Conservation (phyloP, 2,329 filamentous ascomycete genomes). For the Ophiocordyceps australis region DNA sequence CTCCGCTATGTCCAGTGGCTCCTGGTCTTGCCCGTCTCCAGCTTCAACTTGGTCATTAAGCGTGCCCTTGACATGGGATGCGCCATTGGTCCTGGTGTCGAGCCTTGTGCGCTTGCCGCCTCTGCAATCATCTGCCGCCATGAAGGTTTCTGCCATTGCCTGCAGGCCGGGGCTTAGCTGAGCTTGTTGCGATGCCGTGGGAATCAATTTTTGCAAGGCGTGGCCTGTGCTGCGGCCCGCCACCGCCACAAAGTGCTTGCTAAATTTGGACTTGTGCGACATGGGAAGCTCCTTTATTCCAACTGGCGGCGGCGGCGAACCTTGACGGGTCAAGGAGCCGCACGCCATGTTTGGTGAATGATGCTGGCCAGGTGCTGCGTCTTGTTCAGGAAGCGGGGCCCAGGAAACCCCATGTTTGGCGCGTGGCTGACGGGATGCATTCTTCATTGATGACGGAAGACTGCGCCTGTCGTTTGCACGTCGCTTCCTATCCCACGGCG, state of each 20-base stretch:
- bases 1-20: slow-evolving; percentile 16
- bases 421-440: slow-evolving; percentile 11
- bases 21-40: slow-evolving; percentile 7
- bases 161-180: slow-evolving; percentile 7
- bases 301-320: slow-evolving; percentile 25
- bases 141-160: slow-evolving; percentile 9
- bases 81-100: background rate
- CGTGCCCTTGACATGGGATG: background rate
- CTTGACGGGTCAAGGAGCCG: slow-evolving; percentile 7
- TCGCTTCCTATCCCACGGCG: slow-evolving; percentile 4
- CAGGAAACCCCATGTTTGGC: slow-evolving; percentile 17
- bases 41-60: slow-evolving; percentile 1
- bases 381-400: slow-evolving; percentile 6
- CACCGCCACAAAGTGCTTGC: slow-evolving; percentile 27
- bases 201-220: slow-evolving; percentile 18
- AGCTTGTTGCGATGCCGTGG: slow-evolving; percentile 19
- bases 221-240: slow-evolving; percentile 13
- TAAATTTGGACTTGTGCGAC: slow-evolving; percentile 19
- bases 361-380: background rate
- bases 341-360: slow-evolving; percentile 1
- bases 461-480: slow-evolving; percentile 6
- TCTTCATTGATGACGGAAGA: slow-evolving; percentile 14
- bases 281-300: slow-evolving; percentile 14
- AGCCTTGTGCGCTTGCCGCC: slow-evolving; percentile 1
- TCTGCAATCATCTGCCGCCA: slow-evolving; percentile 7